Evolutionary conservation across 345 rosid genomes (phyloP).

Genomic region (Ceriops zippeliana): DNA sequence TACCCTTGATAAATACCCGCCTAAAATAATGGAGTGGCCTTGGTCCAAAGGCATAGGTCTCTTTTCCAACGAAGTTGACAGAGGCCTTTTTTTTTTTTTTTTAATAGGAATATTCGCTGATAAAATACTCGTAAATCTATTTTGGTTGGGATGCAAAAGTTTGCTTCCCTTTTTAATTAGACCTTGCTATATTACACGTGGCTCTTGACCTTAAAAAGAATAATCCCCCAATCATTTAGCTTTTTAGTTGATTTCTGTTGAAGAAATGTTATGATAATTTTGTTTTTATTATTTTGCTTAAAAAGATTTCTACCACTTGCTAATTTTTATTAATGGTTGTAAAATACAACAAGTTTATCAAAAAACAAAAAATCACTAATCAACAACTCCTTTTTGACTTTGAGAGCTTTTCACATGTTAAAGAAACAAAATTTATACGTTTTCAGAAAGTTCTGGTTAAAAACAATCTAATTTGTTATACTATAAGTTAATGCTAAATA

Average conservation of each 20-base stretch:
- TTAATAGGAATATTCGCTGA: conserved; percentile 1
- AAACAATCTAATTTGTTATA: no score
- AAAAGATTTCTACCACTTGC: no score
- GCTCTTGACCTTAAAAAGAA: background rate
- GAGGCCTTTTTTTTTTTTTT: background rate
- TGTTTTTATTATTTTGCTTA: no score
- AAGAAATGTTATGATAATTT: background rate
- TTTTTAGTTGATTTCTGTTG: background rate
- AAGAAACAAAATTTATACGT: no score
- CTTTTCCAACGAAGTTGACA: conserved; percentile 7
- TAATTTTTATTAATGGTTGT: no score
- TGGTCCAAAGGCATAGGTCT: conserved; percentile 38
- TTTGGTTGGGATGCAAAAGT: background rate
- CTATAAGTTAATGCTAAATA: no score
- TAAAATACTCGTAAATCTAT: background rate
- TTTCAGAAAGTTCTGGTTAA: no score
- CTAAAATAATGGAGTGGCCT: conserved; percentile 19
- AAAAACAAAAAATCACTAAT: no score
- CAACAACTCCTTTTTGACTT: no score
- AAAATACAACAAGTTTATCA: no score
- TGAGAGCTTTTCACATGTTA: no score
- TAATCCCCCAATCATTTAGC: background rate
- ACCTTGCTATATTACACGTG: background rate
- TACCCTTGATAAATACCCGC: conserved; percentile 15
- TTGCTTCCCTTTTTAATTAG: background rate